These are phyloP conservation scores for Eucalyptus pauciflora DNA, from an alignment of 345 rosid genomes.

Conservation along the genomic window DNA sequence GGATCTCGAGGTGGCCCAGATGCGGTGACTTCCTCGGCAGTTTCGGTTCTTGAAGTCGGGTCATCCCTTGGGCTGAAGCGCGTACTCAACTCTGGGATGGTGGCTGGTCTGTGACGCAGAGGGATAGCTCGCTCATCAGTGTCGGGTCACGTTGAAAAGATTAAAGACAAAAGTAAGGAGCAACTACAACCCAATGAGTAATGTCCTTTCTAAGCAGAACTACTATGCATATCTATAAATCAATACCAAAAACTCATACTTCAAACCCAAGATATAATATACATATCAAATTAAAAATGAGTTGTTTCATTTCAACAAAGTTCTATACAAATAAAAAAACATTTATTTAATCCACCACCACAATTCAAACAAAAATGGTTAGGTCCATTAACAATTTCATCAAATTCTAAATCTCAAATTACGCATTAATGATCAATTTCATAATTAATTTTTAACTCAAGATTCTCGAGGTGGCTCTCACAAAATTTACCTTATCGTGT, in stretches of 20 bases:
- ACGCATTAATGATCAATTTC: neutral
- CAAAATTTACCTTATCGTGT: no score
- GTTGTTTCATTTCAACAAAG: neutral
- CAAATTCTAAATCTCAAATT: neutral
- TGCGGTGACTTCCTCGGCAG: neutral
- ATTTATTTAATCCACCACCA: neutral
- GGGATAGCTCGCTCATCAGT: neutral
- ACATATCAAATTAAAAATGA: no score
- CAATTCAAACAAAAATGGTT: neutral
- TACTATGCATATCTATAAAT: no score
- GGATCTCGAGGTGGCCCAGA: neutral
- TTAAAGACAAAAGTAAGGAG: neutral
- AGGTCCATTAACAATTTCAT: neutral
- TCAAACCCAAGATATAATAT: neutral
- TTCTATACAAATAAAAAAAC: neutral
- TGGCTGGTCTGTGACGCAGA: neutral
- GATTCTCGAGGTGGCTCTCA: accelerated
- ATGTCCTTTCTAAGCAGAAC: neutral
- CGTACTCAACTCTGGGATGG: neutral
- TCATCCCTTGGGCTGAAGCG: neutral
- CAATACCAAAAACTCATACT: no score
- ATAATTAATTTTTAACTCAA: no score
- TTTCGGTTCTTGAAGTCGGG: neutral
- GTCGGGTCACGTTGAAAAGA: neutral
- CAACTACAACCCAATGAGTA: neutral